Evolutionary conservation across 768 basidiomycete genomes (phyloP), one percentile per base, ranked within the genome.

Genomic region (Scleroderma bovista): DNA sequence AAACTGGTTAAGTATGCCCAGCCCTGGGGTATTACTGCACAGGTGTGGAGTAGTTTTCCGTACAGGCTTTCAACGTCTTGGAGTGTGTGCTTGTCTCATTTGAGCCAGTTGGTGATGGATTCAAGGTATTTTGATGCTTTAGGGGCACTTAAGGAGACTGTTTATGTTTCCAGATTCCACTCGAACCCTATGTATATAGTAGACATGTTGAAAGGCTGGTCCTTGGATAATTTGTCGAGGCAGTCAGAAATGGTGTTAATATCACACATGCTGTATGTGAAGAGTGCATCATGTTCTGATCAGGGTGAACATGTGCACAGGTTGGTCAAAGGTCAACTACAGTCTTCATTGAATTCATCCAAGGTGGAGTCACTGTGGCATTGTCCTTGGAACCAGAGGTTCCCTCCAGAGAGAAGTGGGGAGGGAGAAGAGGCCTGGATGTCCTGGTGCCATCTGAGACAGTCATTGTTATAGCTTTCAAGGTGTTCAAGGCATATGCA

Each of bases 1-100:
- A 75, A 51, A 32, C 44, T 44, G 49, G 69, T 72, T 57, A 77
- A 64, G 54, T 70, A 72, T 11, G 75, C 69, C 3, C 70, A 61
- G n/a, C 64, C 66, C 16, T 6, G 39, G 4, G 69, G 66, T 11
- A 72, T 38, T 6, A 74, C 58, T 1, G 61, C 44, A 36, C 57
- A 63, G 0, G 68, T 51, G 40, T 75, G 75, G 0, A 71, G 56
- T 0, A 76, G 62, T 44, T 76, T 74, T 1, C 76, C 70, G 44
- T 73, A 67, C 0, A 77, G 59, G 12, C 58, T 64, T 20, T 67
- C 53, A 2, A 68, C 64, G 6, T 75, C 65, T 1, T 65, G 48
- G 3, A 70, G 58, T 2, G 51, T 55, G 55, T 75, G 75, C 1
- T 48, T 52, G 0, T 41, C 11, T 3, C 37, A 13, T 6, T 36